These are phyloP conservation scores for Sonneratia caseolaris DNA, from an alignment of 345 rosid genomes.

Conservation along the genomic window DNA sequence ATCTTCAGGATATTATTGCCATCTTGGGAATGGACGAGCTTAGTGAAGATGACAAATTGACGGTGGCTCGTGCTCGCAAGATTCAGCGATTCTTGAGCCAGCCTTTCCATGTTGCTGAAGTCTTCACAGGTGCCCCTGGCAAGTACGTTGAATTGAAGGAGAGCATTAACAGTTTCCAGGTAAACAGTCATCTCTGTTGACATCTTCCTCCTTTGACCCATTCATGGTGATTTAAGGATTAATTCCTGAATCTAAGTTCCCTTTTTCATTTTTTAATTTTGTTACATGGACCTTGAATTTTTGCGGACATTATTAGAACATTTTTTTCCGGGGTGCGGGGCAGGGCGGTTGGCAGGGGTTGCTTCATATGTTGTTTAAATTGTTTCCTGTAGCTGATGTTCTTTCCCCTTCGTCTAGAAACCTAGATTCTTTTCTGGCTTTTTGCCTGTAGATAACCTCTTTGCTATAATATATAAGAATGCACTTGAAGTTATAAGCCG, in stretches of 20 bases:
- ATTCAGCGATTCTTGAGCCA: constrained; percentile 94
- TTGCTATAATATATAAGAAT: neutral
- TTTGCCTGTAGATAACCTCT: neutral
- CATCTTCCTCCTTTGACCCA: neutral
- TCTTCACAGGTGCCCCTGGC: constrained; percentile 97
- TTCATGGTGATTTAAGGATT: neutral
- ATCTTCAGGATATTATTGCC: constrained; percentile 97
- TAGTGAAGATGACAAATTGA: constrained; percentile 96
- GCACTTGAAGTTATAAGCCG: neutral
- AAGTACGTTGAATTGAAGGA: constrained; percentile 94
- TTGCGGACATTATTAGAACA: neutral
- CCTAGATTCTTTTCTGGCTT: neutral
- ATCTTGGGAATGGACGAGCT: constrained; percentile 99
- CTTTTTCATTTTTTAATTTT: neutral
- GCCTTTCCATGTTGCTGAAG: constrained; percentile 99
- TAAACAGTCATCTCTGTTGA: constrained; percentile 6
- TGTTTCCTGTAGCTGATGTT: neutral
- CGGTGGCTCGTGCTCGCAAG: constrained; percentile 97
- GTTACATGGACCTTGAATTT: neutral
- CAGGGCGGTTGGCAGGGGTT: no score
- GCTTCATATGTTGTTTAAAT: neutral
- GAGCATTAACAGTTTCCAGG: constrained; percentile 92
- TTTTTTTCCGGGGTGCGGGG: no score
- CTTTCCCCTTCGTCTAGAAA: neutral
- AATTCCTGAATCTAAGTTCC: no score